Conservation (phyloP, 1,284 basidiomycete genomes). For the Sanghuangporus weigelae region DNA sequence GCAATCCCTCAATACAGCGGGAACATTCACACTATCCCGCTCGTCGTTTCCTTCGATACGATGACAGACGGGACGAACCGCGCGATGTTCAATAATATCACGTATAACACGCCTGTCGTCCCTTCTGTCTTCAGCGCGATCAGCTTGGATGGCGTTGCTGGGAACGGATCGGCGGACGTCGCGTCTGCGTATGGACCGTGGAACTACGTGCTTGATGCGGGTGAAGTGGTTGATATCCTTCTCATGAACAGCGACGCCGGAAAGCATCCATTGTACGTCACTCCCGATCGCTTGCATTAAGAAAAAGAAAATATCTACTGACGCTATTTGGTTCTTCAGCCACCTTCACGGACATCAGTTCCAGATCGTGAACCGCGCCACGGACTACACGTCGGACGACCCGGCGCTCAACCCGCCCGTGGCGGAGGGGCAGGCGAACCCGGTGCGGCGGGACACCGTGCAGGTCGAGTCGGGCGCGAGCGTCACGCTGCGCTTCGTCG, state of each 20-base stretch:
- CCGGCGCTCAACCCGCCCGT: constrained; percentile 77
- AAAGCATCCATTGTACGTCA: constrained; percentile 18
- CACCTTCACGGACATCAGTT: constrained; percentile 81
- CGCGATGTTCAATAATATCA: constrained; percentile 68
- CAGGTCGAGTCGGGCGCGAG: constrained; percentile 56
- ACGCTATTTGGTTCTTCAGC: constrained; percentile 31
- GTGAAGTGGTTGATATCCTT: constrained; percentile 76
- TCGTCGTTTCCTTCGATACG: constrained; percentile 59
- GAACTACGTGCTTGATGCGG: constrained; percentile 69
- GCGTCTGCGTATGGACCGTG: constrained; percentile 74
- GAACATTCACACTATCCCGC: constrained; percentile 48
- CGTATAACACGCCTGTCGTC: constrained; percentile 63
- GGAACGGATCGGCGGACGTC: constrained; percentile 44
- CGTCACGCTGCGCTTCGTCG: constrained; percentile 64
- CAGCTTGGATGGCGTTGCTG: constrained; percentile 43
- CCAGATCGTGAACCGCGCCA: constrained; percentile 69
- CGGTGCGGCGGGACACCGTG: constrained; percentile 79
- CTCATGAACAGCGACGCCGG: constrained; percentile 71
- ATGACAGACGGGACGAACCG: constrained; percentile 77
- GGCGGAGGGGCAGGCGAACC: constrained; percentile 73
- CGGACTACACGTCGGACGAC: constrained; percentile 76
- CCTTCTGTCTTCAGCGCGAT: constrained; percentile 75
- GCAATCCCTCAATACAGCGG: constrained; percentile 38
- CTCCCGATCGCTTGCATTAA: not conserved
- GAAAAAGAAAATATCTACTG: not conserved